Base-by-base conservation (phyloP, 768 basidiomycete genomes). In the Tulasnella sp. region DNA sequence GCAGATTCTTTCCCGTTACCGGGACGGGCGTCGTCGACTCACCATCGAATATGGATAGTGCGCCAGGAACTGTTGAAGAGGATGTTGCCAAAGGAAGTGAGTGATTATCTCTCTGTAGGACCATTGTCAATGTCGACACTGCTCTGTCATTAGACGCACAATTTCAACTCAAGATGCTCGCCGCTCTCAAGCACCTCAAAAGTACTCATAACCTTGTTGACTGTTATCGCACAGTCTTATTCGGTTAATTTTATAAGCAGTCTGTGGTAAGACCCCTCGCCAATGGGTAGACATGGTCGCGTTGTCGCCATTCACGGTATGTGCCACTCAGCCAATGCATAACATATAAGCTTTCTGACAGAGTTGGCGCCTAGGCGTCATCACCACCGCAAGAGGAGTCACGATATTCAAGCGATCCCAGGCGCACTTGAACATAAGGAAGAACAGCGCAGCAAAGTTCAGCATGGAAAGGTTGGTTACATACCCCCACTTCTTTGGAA, bases 181-280 rank as follows among this genome's bases (percentile, higher is more conserved):
- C 87, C 58, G 85, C 87, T 23, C 76, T 97, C 68, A 88, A 89
- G 68, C 90, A 94, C 70, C 91, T 94, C 56, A 86, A 88, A 67
- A 82, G 84, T 34, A 91, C 94, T 67, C 91, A 95, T 72, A 90
- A 84, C 64, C 81, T 93, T 32, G 86, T 96, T 56, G 94, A 94
- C 41, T 91, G 94, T 72, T 97, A 97, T 74, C 90, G 95, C 68
- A 87, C 88, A 45, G 90, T 85, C 26, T 82, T 83, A 8, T 77
- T 90, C 41, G 89, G 89, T 43, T 86, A 88, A 3, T 91, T 92
- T 70, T 86, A 86, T 71, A 88, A 81, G 68, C 88, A 89, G 69
- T 78, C 80, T 7, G 70, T 92, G 50, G 76, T 92, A 49, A 87
- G 92, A 65, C 84, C 86, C 7, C 88, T 89, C 70, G 86, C 85